Percentiles rank a stretch among this genome's conserved stretches.
These are phyloP conservation scores for Perkinsus olseni DNA, from an alignment of 169 alveolate species.

Conservation along the genomic window DNA sequence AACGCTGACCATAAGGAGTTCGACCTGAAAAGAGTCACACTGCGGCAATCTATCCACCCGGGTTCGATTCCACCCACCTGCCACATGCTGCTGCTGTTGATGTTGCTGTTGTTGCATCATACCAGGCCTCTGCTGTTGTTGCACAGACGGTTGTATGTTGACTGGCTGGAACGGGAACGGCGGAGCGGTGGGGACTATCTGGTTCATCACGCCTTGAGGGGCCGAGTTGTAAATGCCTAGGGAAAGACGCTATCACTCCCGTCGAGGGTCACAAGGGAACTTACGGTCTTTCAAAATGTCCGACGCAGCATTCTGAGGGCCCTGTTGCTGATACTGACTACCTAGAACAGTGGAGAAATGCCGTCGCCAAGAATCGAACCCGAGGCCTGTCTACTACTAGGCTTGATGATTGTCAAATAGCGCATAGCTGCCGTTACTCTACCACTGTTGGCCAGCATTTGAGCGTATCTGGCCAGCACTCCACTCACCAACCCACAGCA, in stretches of 20 bases:
- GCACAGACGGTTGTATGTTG: background rate
- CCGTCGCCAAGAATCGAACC: background rate
- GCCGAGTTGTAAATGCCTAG: background rate
- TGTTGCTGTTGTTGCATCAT: background rate
- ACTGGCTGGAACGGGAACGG: background rate
- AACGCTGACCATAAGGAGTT: background rate
- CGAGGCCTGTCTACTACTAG: background rate
- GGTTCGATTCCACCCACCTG: background rate
- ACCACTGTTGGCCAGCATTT: conserved; percentile 45
- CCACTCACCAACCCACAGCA: background rate
- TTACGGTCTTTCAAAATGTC: background rate
- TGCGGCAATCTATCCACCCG: background rate
- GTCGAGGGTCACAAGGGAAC: background rate
- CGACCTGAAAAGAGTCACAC: background rate
- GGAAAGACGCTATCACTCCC: background rate
- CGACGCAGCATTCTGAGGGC: background rate
- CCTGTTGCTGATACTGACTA: background rate
- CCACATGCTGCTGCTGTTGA: background rate
- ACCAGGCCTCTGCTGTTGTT: background rate
- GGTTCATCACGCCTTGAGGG: background rate
- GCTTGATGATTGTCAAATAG: conserved; percentile 23
- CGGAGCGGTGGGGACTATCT: background rate
- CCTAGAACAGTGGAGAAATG: background rate
- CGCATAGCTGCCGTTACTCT: conserved; percentile 50
- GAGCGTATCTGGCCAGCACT: conserved; percentile 18